Evolutionary conservation across 2,329 filamentous ascomycete species (phyloP).

Genomic region (Cryphonectria nitschkei): DNA sequence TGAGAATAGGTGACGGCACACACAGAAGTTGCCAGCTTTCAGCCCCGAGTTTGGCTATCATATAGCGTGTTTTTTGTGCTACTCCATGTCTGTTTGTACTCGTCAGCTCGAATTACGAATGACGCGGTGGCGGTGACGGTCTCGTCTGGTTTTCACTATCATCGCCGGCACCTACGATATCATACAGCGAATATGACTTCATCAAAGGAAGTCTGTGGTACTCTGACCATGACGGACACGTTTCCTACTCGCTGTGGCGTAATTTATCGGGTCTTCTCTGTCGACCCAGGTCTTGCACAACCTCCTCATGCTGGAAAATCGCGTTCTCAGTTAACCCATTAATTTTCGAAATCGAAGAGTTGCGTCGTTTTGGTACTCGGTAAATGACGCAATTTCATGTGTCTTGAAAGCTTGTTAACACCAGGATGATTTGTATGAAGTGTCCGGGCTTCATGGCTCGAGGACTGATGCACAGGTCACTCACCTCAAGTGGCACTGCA

Average conservation of each 20-base stretch:
- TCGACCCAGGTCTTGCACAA: neutral
- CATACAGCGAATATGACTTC: neutral
- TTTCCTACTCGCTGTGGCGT: neutral
- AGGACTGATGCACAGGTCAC: neutral
- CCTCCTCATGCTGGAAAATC: neutral
- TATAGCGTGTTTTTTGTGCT: neutral
- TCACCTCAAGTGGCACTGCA: neutral
- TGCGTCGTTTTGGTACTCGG: neutral
- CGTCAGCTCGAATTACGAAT: neutral
- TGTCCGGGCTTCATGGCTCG: neutral
- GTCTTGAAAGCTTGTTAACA: neutral
- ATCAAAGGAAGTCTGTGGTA: neutral
- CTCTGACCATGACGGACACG: neutral
- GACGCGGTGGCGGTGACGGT: neutral
- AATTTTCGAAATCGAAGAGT: neutral
- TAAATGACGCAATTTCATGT: neutral
- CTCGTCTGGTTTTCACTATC: neutral
- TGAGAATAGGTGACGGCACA: neutral
- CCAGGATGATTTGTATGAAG: neutral
- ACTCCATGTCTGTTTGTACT: neutral
- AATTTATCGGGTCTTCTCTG: neutral
- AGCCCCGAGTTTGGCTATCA: neutral
- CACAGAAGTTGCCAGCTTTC: neutral
- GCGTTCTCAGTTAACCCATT: neutral
- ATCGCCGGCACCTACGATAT: neutral